Evolutionary conservation across 1,139 yeast genomes (phyloP), one percentile per base, ranked within the genome.

Genomic region (Hemisphaericaspora xylanilytica): DNA sequence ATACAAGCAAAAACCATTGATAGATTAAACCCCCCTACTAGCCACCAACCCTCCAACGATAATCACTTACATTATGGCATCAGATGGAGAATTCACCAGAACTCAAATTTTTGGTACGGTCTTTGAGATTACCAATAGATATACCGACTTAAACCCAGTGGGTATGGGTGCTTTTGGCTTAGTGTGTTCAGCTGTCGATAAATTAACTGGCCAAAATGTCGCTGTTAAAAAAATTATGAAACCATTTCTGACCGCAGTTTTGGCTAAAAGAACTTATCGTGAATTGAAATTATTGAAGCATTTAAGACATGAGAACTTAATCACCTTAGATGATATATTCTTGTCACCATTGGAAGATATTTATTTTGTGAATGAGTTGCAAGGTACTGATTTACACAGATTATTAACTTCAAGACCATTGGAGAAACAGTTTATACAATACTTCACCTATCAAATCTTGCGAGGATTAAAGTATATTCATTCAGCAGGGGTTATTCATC

Each of bases 151-250:
- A 47, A 92, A 89, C 55, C 98, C 98, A 3, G 97, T 92, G 36
- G 98, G 98, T 1, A 92, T 92, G 98, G 98, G 98, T 26, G 98
- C 98, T 9, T 92, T 92, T 58, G 98, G 98, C 6, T 77, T 92
- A 28, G 99, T 92, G 34, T 92, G 99, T 63, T 88, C 97, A 5
- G 99, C 98, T 1, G 79, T 84, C 41, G 98, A 92, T 64, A 87
- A 85, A 55, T 74, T 89, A 46, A 88, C 97, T 0, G 85, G 80
- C 38, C 97, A 90, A 61, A 87, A 85, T 52, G 98, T 94, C 35
- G 99, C 99, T 32, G 95, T 92, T 46, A 92, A 92, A 63, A 92
- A 92, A 67, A 90, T 92, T 50, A 87, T 92, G 96, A 92, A 89
- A 61, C 98, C 99, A 0, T 92, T 94, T 59, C 81, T 88, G 51